A percentile compares a stretch with the other conserved stretches of the same genome.
These are phyloP conservation scores for Sicyos baderoa DNA, from an alignment of 306 rosid species.

Conservation along the genomic window DNA sequence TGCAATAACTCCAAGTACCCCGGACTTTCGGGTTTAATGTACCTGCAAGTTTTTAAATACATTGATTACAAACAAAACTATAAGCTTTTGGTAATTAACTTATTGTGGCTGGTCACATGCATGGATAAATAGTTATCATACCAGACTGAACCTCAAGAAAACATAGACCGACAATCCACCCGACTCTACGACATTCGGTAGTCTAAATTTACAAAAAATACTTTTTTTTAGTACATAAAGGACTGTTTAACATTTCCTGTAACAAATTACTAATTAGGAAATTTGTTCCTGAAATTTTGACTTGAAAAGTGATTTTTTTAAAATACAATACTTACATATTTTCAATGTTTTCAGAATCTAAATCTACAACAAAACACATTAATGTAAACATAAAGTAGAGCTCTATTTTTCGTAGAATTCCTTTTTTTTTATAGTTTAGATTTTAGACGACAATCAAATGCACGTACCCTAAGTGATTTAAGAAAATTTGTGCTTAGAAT, in stretches of 20 bases:
- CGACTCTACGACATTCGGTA: not conserved
- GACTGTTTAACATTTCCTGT: too few species aligned
- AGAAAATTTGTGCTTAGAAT: not conserved
- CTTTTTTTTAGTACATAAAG: too few species aligned
- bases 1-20: conserved; percentile 70
- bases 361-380: not conserved
- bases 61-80: conserved; percentile 10
- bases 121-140: not conserved
- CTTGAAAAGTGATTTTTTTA: too few species aligned
- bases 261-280: too few species aligned
- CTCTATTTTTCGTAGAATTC: too few species aligned
- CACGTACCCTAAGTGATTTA: not conserved
- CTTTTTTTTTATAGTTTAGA: not conserved
- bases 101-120: not conserved
- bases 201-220: not conserved
- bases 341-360: not conserved
- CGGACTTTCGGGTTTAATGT: conserved; percentile 45
- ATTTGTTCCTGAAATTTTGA: too few species aligned
- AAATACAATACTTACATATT: too few species aligned
- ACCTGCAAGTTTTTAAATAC: conserved; percentile 35
- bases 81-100: not conserved
- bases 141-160: not conserved
- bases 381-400: too few species aligned
- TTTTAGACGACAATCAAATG: not conserved
- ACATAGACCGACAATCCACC: not conserved